Evolutionary conservation across 495 filamentous ascomycete species (phyloP).

Genomic region (Halenospora varia): DNA sequence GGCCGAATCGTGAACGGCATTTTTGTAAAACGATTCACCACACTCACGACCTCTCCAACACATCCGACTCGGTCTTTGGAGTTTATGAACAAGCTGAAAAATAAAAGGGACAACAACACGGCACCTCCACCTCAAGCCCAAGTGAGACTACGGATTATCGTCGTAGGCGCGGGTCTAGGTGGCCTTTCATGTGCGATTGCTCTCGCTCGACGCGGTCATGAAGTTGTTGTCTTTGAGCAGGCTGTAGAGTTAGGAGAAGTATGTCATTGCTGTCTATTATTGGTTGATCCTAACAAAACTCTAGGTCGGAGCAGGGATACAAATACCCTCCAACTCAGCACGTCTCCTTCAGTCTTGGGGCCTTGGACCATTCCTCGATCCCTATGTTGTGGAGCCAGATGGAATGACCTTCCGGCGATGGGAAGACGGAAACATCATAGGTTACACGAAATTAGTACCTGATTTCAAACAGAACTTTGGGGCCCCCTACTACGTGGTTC

Average conservation of each 20-base stretch:
- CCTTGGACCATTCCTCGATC: slow-evolving; percentile 30
- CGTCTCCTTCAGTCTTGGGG: slow-evolving; percentile 35
- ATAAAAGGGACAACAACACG: background rate
- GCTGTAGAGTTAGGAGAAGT: slow-evolving; percentile 40
- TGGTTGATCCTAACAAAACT: background rate
- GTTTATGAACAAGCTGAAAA: slow-evolving; percentile 13
- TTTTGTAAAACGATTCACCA: background rate
- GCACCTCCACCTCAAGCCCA: background rate
- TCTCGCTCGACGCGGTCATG: slow-evolving; percentile 37
- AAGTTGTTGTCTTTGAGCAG: slow-evolving; percentile 46
- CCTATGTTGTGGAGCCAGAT: slow-evolving; percentile 32
- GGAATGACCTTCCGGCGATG: slow-evolving; percentile 39
- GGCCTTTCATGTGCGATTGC: slow-evolving; percentile 49
- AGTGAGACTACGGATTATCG: slow-evolving; percentile 26
- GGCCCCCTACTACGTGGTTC: slow-evolving; percentile 41
- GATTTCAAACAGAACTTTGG: slow-evolving; percentile 32
- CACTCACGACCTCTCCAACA: background rate
- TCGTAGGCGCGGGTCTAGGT: slow-evolving; percentile 49
- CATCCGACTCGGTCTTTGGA: slow-evolving; percentile 3
- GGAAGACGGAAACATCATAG: slow-evolving; percentile 37
- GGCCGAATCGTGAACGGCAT: background rate
- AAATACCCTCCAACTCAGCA: slow-evolving; percentile 41
- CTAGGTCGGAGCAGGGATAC: slow-evolving; percentile 45
- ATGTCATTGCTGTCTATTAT: slow-evolving; percentile 21
- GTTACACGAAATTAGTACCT: slow-evolving; percentile 33